These are phyloP conservation scores for Tetrastigma voinierianum DNA, from an alignment of 164 flowering plant species.

Conservation along the genomic window DNA sequence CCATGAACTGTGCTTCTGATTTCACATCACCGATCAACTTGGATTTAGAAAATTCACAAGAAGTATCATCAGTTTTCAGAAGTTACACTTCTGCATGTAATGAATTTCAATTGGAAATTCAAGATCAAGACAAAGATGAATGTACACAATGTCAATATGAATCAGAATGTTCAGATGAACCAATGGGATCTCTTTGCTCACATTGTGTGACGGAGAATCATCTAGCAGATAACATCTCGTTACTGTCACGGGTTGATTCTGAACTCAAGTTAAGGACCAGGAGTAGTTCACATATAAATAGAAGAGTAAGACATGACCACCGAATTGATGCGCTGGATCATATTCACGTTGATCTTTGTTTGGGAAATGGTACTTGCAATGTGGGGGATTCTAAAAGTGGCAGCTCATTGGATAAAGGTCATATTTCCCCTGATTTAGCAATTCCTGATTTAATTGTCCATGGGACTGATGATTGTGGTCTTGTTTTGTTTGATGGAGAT, in stretches of 20 bases:
- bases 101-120: slow-evolving; percentile 1
- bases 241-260: slow-evolving; percentile 8
- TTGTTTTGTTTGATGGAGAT: slow-evolving; percentile 18
- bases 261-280: slow-evolving; percentile 1
- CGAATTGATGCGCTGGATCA: slow-evolving; percentile 1
- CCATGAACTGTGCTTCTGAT: slow-evolving; percentile 14
- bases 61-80: slow-evolving; percentile 13
- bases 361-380: slow-evolving; percentile 13
- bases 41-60: slow-evolving; percentile 23
- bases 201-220: not conserved
- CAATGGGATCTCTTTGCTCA: slow-evolving; percentile 1
- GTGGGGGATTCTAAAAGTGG: slow-evolving; percentile 13
- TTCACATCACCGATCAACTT: slow-evolving; percentile 7
- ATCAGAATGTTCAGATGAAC: not conserved
- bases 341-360: slow-evolving; percentile 1
- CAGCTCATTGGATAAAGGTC: slow-evolving; percentile 10
- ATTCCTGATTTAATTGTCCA: slow-evolving; percentile 19
- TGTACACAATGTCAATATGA: not conserved
- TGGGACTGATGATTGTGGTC: slow-evolving; percentile 9
- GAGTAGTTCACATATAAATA: not conserved
- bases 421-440: slow-evolving; percentile 16
- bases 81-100: not conserved
- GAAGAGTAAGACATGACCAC: slow-evolving; percentile 4
- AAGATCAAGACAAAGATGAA: slow-evolving; percentile 10
- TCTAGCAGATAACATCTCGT: slow-evolving; percentile 1